Evolutionary conservation across 768 basidiomycete genomes (phyloP).

Genomic region (Mycena maculata): DNA sequence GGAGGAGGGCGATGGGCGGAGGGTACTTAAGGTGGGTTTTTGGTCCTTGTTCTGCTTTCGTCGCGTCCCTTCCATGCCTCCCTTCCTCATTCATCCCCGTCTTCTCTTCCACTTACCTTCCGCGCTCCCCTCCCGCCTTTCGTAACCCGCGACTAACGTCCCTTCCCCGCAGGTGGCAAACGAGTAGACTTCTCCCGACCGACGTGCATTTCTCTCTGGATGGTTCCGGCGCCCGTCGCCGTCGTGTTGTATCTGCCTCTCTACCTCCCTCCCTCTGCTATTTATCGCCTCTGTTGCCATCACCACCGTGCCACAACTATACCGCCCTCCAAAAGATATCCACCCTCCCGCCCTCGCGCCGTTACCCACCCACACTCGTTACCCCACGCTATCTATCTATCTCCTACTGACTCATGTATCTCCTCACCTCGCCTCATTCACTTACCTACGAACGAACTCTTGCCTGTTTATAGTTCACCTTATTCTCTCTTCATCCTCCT

Average conservation of each 20-base stretch:
- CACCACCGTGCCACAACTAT: not conserved
- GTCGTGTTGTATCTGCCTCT: not conserved
- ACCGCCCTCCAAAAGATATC: too few species aligned
- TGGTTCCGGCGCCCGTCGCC: not conserved
- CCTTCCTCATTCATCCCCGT: not conserved
- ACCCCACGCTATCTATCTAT: too few species aligned
- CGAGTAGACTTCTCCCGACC: not conserved
- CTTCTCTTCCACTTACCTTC: too few species aligned
- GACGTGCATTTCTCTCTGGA: conserved; percentile 11
- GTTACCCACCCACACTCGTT: not conserved
- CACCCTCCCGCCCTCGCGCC: not conserved
- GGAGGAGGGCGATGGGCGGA: conserved; percentile 17
- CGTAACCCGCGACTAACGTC: not conserved
- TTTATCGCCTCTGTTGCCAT: not conserved
- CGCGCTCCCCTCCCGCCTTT: too few species aligned
- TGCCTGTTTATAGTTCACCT: conserved; percentile 22
- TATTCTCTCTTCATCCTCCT: not conserved
- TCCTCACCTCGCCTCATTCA: too few species aligned
- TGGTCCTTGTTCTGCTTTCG: conserved; percentile 25
- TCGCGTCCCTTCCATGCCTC: not conserved
- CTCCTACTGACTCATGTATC: too few species aligned
- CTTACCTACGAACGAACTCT: too few species aligned
- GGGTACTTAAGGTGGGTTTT: conserved; percentile 37
- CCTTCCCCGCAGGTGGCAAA: conserved; percentile 20
- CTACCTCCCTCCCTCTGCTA: not conserved